Base-by-base conservation (phyloP, 352 stramenopile genomes). In the Pythium vanterpoolii region DNA sequence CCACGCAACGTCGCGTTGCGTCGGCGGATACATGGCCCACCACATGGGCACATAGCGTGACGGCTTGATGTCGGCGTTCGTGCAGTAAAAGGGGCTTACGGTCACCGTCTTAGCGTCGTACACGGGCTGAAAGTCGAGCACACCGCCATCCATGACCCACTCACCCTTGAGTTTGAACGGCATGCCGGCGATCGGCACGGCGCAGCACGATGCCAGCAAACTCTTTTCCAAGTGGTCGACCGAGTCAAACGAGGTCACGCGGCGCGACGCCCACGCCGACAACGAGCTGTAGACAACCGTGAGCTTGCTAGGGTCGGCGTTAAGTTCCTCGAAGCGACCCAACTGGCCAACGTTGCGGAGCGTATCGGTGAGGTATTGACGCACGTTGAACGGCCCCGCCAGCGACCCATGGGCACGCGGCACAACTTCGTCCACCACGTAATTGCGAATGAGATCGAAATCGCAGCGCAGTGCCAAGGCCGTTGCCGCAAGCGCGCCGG, bases 11-110 rank as follows among this genome's bases (percentile, higher is more conserved):
- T 92, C 79, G 14, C 80, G 73, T 39, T 74, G 64, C 8, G 70
- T 73, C 0, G 86, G 84, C 19, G 87, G 86, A 51, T 90, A 76
- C 30, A 94, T 3, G 1, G 76, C 80, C 87, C 87, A 96, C 84
- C 86, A 93, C 76, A 95, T 86, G 2, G 87, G 87, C 58, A 96
- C 83, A 57, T 95, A 96, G n/a, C 85, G 79, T 33, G 83, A 95
- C 14, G 87, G 86, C 62, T 95, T 95, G 61, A 95, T 96, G 64
- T 95, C 86, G 6, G 86, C 84, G n/a, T 75, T 69, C 11, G 83
- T 88, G 66, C 82, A 95, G 73, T 95, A 96, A 66, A 96, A 90
- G 21, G 86, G 84, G 46, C 83, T 94, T 33, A 95, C 69, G 0
- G 81, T 92, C 56, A 96, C 68, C 1, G 86, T 96, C 38, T 79